phyloP scores from a whole-genome alignment of 495 filamentous ascomycete genomes.

The Bryoglossum gracile region DNA sequence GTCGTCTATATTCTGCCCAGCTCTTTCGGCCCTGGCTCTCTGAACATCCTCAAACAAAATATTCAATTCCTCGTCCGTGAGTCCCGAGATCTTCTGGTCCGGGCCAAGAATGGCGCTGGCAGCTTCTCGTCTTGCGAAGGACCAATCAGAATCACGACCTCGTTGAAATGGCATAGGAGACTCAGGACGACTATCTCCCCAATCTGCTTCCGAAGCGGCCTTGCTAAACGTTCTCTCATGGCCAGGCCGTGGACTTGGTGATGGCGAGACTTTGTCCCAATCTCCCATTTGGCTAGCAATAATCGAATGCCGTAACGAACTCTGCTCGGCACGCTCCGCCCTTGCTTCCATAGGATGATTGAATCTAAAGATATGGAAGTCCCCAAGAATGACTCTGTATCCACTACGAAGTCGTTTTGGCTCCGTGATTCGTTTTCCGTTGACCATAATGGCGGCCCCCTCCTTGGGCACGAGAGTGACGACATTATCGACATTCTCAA shows the following conservation, averaged over 20 bases:
- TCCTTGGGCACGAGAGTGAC: constrained; percentile 86
- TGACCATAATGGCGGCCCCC: constrained; percentile 94
- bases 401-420: constrained; percentile 82
- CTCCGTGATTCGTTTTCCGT: constrained; percentile 78
- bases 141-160: constrained; percentile 89
- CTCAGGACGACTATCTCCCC: constrained; percentile 57
- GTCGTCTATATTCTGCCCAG: constrained; percentile 64
- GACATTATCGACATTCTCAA: constrained; percentile 84
- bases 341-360: constrained; percentile 96
- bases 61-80: constrained; percentile 93
- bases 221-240: constrained; percentile 76
- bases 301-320: constrained; percentile 79
- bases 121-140: constrained; percentile 86
- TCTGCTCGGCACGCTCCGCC: constrained; percentile 85
- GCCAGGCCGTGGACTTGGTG: constrained; percentile 56
- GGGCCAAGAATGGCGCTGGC: constrained; percentile 83
- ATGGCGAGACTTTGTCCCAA: constrained; percentile 34
- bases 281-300: constrained; percentile 68
- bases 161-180: constrained; percentile 65
- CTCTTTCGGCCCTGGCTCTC: constrained; percentile 70
- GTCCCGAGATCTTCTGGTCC: constrained; percentile 79
- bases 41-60: constrained; percentile 94
- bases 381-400: constrained; percentile 89
- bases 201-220: constrained; percentile 57
- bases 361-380: constrained; percentile 99